Conservation (phyloP, 1,139 yeast genomes). For the Candida sp. region DNA sequence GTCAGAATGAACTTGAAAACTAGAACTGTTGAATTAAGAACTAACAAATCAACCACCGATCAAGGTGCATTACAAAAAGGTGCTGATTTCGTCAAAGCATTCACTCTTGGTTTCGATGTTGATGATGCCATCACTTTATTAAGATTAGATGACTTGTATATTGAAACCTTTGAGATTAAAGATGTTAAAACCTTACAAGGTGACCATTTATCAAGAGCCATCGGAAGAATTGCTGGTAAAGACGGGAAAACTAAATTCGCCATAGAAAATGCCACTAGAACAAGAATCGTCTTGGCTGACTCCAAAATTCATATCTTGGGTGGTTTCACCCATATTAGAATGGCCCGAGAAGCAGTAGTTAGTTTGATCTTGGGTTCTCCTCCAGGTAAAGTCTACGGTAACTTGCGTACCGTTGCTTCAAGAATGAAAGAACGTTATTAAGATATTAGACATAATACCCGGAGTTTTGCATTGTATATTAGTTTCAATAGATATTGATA, state of each 20-base stretch:
- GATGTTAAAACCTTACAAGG: conserved; percentile 96
- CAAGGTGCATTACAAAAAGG: conserved; percentile 97
- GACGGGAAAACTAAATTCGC: conserved; percentile 99
- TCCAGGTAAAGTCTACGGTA: conserved; percentile 97
- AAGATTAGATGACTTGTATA: conserved; percentile 91
- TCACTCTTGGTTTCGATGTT: conserved; percentile 91
- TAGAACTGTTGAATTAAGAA: conserved; percentile 82
- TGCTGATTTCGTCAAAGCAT: conserved; percentile 93
- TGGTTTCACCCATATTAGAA: conserved; percentile 93
- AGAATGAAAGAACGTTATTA: conserved; percentile 95
- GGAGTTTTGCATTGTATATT: background rate
- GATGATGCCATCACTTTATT: conserved; percentile 96
- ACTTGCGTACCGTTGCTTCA: conserved; percentile 93
- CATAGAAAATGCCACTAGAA: conserved; percentile 96
- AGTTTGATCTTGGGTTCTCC: conserved; percentile 95
- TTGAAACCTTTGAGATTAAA: conserved; percentile 94
- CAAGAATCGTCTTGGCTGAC: conserved; percentile 96
- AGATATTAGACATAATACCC: conserved; percentile 4
- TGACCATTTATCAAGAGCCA: conserved; percentile 96
- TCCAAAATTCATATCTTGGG: conserved; percentile 95
- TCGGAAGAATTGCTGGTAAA: conserved; percentile 99
- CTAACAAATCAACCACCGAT: conserved; percentile 77
- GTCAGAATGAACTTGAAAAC: conserved; percentile 92
- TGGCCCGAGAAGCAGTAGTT: conserved; percentile 97
- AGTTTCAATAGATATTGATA: background rate